Evolutionary conservation across 345 rosid genomes (phyloP), one percentile per base, ranked within the genome.

Genomic region (Garcia nutans): DNA sequence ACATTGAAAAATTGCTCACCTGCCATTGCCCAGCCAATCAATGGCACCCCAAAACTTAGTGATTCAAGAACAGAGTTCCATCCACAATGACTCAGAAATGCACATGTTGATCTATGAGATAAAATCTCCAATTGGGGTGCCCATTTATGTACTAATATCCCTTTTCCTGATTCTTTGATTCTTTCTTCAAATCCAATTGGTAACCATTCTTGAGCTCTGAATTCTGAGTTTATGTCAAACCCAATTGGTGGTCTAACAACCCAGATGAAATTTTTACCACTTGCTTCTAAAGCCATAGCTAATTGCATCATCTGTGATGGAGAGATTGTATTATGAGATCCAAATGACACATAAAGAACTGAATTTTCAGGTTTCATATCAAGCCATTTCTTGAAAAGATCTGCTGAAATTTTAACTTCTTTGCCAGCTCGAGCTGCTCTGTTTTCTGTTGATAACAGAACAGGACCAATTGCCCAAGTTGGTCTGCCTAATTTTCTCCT

Each of bases 1-100:
- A 87, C 89, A 68, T 92, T 92, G 72, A 89, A 89, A 74, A 87
- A 89, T 58, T 92, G 97, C 85, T 92, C 95, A 0, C 56, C 95
- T 5, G 97, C 93, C 95, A 90, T 84, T 0, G 88, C 86, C 97
- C 97, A 92, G 16, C 97, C 95, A 0, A 92, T 78, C 72, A 92
- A 26, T 17, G 95, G 90, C 56, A 92, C 91, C 2, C 97, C 97
- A 28, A 71, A 55, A 74, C 84, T 85, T 22, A 90, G 73, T 4
- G 91, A 76, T 67, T 92, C 97, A 24, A 90, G 86, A 74, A 80
- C 87, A 15, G 97, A 92, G 78, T 90, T 90, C 97, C 97, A 92
- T 37, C 97, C 97, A 54, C 97, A 90, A 49, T 92, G 97, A 63
- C 90, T 92, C 82, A 92, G 41, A 75, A 92, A 92, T 47, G 83